Evolutionary conservation across 1,139 yeast species (phyloP).

Genomic region (Torulaspora globosa): DNA sequence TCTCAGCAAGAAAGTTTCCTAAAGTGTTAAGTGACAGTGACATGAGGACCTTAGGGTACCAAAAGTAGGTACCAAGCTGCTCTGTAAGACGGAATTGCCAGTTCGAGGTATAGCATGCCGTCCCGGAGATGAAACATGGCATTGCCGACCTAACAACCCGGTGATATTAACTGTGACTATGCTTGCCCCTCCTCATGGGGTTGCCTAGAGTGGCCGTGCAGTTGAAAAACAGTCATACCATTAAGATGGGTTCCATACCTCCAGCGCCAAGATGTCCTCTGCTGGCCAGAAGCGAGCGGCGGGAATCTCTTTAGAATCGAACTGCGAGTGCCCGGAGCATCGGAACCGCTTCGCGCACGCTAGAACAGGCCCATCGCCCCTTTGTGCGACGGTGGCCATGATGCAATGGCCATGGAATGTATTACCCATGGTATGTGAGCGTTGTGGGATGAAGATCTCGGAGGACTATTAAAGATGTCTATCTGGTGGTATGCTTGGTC

Average conservation of each 20-base stretch:
- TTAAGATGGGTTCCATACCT: not conserved
- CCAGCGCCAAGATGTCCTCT: not conserved
- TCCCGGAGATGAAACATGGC: not conserved
- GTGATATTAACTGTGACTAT: no score
- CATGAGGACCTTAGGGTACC: not conserved
- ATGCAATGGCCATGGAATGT: not conserved
- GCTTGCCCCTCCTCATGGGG: not conserved
- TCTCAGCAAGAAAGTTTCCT: no score
- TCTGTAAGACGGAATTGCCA: not conserved
- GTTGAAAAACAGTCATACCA: not conserved
- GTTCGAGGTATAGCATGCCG: not conserved
- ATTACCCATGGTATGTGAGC: not conserved
- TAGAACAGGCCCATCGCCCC: not conserved
- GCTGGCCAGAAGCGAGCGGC: conserved; percentile 1
- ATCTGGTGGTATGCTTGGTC: conserved; percentile 1
- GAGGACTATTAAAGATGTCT: conserved; percentile 1
- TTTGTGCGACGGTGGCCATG: not conserved
- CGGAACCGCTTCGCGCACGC: conserved; percentile 1
- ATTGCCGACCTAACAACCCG: not conserved
- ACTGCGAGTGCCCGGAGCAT: conserved; percentile 1
- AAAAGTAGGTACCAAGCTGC: not conserved
- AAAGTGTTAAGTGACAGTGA: not conserved
- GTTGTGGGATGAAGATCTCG: not conserved
- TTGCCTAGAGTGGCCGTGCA: not conserved
- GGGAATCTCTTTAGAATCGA: not conserved